A percentile compares a stretch with the other conserved stretches of the same genome.
These are phyloP conservation scores for Corylus americana DNA, from an alignment of 306 rosid genomes.

Conservation along the genomic window DNA sequence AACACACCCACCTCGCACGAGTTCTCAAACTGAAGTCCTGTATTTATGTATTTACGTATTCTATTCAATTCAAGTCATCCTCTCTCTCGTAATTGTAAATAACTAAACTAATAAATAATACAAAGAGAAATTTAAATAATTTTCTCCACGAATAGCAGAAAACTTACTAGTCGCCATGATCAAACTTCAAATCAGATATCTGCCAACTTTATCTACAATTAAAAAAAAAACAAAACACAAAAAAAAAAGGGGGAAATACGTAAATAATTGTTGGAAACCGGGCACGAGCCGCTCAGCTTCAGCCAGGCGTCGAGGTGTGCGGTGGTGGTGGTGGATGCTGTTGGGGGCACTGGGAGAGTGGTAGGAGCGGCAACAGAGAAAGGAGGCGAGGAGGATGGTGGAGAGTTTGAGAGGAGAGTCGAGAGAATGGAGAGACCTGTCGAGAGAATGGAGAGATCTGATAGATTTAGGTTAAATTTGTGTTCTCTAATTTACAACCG, in stretches of 20 bases:
- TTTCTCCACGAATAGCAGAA: neutral
- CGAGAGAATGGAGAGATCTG: no score
- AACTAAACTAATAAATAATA: neutral
- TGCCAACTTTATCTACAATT: neutral
- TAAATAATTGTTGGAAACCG: neutral
- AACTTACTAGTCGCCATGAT: neutral
- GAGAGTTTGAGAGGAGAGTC: no score
- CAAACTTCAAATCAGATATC: neutral
- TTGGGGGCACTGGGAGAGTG: no score
- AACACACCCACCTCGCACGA: constrained; percentile 88
- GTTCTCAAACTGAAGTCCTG: constrained; percentile 94
- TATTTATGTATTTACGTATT: neutral
- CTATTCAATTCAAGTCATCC: neutral
- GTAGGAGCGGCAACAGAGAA: no score
- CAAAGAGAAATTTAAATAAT: neutral
- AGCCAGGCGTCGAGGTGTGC: no score
- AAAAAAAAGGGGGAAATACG: neutral
- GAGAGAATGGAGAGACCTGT: no score
- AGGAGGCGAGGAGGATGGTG: no score
- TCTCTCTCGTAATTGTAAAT: no score
- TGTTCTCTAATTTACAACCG: no score
- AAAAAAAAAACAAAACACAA: neutral
- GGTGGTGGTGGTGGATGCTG: no score
- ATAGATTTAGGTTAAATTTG: no score
- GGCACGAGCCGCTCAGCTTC: no score